Base-by-base conservation (phyloP, 2,329 filamentous ascomycete species). In the Penicillium sp. region DNA sequence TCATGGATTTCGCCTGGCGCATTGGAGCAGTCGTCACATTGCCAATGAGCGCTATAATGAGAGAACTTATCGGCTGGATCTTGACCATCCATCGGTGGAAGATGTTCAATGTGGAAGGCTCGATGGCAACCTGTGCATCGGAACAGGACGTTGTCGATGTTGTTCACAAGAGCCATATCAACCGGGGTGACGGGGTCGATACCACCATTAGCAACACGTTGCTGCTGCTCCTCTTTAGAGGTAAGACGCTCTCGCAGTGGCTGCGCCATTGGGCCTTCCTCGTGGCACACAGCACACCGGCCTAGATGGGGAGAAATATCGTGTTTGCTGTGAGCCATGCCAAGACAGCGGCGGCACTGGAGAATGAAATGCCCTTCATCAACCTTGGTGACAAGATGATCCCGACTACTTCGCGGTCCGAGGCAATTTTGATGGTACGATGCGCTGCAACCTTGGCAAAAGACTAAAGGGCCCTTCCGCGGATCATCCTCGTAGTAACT, bases 301-400 rank as follows among this genome's bases (percentile, higher is more conserved):
- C 84, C 81, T 37, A 89, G 77, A 50, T 82, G 77, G 0, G 93
- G 90, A 1, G 84, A 82, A 14, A 74, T 76, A 0, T 60, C 52
- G 54, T 96, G 88, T 59, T 86, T 90, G 62, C 82, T 82, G 50
- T 74, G 73, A 37, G 82, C 77, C 16, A 77, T 63, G 3, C 84
- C 84, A 51, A 97, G 78, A 64, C 93, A 98, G 46, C 84, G 86
- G 55, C 83, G 85, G 70, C 93, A 98, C 64, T 98, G 93, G 31
- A 98, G 72, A 13, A 98, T 84, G 58, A 95, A 97, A 29, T 85
- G 70, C 2, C 85, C 81, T 1, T 85, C 74, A 2, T 76, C 83
- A 42, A 96, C 69, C 65, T 97, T 98, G 20, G 89, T 97, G 8
- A 88, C 88, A 28, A 93, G 72, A 65, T 97, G 93, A n/a, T 95